phyloP scores from a whole-genome alignment of 768 basidiomycete species.

The Coprinopsis marcescibilis region DNA sequence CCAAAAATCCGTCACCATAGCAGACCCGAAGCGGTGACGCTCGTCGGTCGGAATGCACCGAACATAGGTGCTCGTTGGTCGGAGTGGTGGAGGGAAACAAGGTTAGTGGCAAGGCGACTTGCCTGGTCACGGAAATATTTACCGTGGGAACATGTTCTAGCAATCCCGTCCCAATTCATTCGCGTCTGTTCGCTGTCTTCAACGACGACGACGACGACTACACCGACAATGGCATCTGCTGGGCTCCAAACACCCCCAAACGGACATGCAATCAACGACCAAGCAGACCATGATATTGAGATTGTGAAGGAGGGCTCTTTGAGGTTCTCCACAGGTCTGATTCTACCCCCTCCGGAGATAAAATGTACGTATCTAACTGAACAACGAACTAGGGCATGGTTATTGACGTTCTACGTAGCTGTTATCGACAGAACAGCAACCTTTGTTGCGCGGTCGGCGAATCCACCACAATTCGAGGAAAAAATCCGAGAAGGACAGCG shows the following conservation, averaged over 20 bases:
- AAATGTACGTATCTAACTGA: slow-evolving; percentile 53
- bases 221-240: slow-evolving; percentile 21
- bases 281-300: slow-evolving; percentile 38
- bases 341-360: slow-evolving; percentile 94
- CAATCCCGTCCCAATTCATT: slow-evolving; percentile 1
- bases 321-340: slow-evolving; percentile 79
- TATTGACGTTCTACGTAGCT: too few relatives aligned
- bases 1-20: slow-evolving; percentile 57
- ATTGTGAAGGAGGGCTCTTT: slow-evolving; percentile 23
- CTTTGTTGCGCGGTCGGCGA: slow-evolving; percentile 89
- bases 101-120: slow-evolving; percentile 1
- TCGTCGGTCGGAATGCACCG: slow-evolving; percentile 75
- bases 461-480: slow-evolving; percentile 90
- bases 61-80: slow-evolving; percentile 51
- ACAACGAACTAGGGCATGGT: too few relatives aligned
- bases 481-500: slow-evolving; percentile 96
- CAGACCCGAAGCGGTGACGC: slow-evolving; percentile 66
- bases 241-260: slow-evolving; percentile 31
- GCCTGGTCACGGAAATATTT: slow-evolving; percentile 18
- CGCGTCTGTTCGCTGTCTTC: background rate
- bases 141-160: slow-evolving; percentile 25
- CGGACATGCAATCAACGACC: slow-evolving; percentile 33
- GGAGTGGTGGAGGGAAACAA: slow-evolving; percentile 5
- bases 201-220: slow-evolving; percentile 37
- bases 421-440: slow-evolving; percentile 94